Percentiles rank a stretch among this genome's conserved stretches.
phyloP scores from a whole-genome alignment of 2,329 filamentous ascomycete genomes.

The Lasiodiplodia sp. region DNA sequence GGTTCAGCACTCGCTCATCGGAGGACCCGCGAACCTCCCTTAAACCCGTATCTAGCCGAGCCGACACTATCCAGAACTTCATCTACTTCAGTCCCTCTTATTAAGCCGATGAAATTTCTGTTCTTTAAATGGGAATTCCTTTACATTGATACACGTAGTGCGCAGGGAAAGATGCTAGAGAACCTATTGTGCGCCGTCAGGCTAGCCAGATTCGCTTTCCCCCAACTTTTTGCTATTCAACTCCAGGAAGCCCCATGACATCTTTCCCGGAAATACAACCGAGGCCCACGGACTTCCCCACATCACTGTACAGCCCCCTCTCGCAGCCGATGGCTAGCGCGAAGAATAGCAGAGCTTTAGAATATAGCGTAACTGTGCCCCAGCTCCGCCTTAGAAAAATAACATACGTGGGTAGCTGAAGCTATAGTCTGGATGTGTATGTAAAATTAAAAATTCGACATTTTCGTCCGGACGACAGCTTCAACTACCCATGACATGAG shows the following conservation, averaged over 20 bases:
- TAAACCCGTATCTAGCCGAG: constrained; percentile 16
- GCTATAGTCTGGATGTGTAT: too few relatives aligned
- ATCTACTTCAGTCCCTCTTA: not conserved
- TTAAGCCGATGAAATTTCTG: not conserved
- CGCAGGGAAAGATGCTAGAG: not conserved
- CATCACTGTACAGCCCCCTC: not conserved
- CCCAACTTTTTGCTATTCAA: not conserved
- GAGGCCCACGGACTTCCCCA: not conserved
- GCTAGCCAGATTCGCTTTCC: not conserved
- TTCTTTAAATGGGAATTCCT: not conserved
- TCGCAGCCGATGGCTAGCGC: too few relatives aligned
- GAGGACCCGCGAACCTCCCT: not conserved
- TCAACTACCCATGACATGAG: too few relatives aligned
- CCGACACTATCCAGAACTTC: not conserved
- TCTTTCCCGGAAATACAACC: not conserved
- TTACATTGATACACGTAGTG: not conserved
- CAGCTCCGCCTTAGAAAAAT: too few relatives aligned
- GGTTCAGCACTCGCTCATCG: not conserved
- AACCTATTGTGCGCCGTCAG: not conserved
- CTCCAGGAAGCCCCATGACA: not conserved
- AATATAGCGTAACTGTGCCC: too few relatives aligned
- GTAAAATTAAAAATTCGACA: too few relatives aligned
- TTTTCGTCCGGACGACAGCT: too few relatives aligned
- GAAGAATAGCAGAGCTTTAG: too few relatives aligned
- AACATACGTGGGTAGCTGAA: too few relatives aligned